These are phyloP conservation scores for Polyrhizophydium stewartii DNA, from an alignment of 371 early-diverging fungal genomes.

Conservation along the genomic window DNA sequence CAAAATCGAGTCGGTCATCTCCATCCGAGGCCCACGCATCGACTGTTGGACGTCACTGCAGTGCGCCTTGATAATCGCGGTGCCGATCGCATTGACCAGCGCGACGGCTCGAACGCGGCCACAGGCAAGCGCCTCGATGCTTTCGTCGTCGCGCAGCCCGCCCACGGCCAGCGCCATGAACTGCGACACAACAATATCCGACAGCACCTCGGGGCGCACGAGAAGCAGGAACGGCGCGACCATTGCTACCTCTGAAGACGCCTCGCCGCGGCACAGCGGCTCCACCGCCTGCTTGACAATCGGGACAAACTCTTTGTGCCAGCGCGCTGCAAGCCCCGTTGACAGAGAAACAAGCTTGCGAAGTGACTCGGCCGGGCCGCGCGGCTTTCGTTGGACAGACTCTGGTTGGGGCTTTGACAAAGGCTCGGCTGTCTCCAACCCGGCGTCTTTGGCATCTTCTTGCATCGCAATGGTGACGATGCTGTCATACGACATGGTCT, in stretches of 20 bases:
- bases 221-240: constrained; percentile 64
- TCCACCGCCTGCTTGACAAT: constrained; percentile 61
- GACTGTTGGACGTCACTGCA: constrained; percentile 46
- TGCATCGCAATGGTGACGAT: too few species aligned
- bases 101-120: neutral
- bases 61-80: constrained; percentile 78
- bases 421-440: too few species aligned
- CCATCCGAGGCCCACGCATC: neutral
- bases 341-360: constrained; percentile 33
- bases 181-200: constrained; percentile 79
- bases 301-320: constrained; percentile 70
- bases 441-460: too few species aligned
- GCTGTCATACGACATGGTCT: too few species aligned
- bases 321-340: constrained; percentile 62
- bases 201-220: constrained; percentile 69
- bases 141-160: constrained; percentile 25
- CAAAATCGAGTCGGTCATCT: constrained; percentile 4
- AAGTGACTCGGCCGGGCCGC: constrained; percentile 49
- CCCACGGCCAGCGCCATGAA: constrained; percentile 50
- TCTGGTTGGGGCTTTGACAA: constrained; percentile 34
- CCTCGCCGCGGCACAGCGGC: constrained; percentile 15
- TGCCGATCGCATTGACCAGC: constrained; percentile 67
- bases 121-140: neutral
- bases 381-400: constrained; percentile 41
- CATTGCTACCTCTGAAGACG: constrained; percentile 25